Conservation (phyloP, 495 filamentous ascomycete species). For the Penicillium ochrochloron region DNA sequence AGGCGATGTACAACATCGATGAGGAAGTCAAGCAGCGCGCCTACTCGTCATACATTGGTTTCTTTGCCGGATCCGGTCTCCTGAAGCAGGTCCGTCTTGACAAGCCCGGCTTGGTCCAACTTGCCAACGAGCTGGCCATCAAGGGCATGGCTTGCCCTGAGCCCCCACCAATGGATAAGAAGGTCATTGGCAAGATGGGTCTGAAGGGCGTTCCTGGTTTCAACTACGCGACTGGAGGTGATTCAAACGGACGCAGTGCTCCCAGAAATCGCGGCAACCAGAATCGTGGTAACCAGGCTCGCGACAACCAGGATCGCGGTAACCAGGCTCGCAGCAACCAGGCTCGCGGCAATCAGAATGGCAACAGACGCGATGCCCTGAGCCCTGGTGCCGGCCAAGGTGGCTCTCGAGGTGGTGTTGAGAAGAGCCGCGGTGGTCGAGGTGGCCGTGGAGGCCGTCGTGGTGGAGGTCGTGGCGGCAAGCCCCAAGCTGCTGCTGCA, state of each 20-base stretch:
- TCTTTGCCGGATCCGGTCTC: constrained; percentile 49
- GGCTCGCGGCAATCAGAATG: constrained; percentile 19
- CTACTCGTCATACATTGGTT: constrained; percentile 60
- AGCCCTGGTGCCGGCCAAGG: constrained; percentile 38
- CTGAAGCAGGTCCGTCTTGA: constrained; percentile 45
- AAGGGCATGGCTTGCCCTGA: constrained; percentile 52
- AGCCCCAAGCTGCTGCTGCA: not conserved
- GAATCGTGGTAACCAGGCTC: constrained; percentile 21
- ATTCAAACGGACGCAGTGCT: constrained; percentile 19
- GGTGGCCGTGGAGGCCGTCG: constrained; percentile 17
- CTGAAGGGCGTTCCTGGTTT: constrained; percentile 54
- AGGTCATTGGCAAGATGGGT: constrained; percentile 54
- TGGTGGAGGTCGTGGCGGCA: constrained; percentile 8
- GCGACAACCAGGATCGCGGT: constrained; percentile 22
- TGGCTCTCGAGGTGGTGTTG: constrained; percentile 28
- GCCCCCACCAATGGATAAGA: constrained; percentile 52
- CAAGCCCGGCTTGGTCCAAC: constrained; percentile 46
- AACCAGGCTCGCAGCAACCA: constrained; percentile 24
- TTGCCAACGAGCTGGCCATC: constrained; percentile 51
- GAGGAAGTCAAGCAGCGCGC: constrained; percentile 56
- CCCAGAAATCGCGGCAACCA: constrained; percentile 24
- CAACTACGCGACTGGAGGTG: constrained; percentile 37
- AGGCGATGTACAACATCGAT: constrained; percentile 48
- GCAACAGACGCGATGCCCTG: constrained; percentile 36
- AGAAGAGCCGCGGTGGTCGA: constrained; percentile 33